Percentiles rank a stretch among this genome's conserved stretches.
Evolutionary conservation across 129 eudicot genomes (phyloP).

Genomic region (Heracleum sosnowskyi): DNA sequence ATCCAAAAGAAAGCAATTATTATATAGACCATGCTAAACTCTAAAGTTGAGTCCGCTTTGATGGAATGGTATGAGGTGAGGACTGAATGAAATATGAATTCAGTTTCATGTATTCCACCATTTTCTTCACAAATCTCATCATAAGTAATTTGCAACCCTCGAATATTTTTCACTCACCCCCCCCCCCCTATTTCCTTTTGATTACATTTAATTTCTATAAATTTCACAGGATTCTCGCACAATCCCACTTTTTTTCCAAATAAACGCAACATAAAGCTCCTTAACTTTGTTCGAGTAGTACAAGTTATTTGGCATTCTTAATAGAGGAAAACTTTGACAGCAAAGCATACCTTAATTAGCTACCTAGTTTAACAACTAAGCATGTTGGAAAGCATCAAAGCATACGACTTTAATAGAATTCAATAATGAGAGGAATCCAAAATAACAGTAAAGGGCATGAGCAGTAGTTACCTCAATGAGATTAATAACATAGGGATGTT

Average conservation of each 20-base stretch:
- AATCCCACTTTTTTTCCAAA: background rate
- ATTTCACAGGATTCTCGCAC: background rate
- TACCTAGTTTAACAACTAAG: background rate
- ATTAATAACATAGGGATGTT: constrained; percentile 78
- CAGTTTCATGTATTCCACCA: background rate
- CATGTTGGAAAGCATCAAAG: background rate
- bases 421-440: background rate
- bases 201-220: background rate
- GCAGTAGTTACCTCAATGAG: constrained; percentile 46
- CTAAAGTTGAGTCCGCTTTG: background rate
- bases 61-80: background rate
- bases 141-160: background rate
- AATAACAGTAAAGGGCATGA: background rate
- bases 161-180: background rate
- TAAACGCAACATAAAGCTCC: background rate
- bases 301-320: background rate
- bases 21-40: background rate
- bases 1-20: background rate
- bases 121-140: background rate
- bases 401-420: background rate
- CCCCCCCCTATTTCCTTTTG: background rate
- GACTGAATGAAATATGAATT: background rate
- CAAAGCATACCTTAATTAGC: background rate
- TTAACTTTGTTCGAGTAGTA: background rate
- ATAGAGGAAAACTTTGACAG: background rate